These are phyloP conservation scores for Psilocybe sp. DNA, from an alignment of 768 basidiomycete species.

Conservation along the genomic window DNA sequence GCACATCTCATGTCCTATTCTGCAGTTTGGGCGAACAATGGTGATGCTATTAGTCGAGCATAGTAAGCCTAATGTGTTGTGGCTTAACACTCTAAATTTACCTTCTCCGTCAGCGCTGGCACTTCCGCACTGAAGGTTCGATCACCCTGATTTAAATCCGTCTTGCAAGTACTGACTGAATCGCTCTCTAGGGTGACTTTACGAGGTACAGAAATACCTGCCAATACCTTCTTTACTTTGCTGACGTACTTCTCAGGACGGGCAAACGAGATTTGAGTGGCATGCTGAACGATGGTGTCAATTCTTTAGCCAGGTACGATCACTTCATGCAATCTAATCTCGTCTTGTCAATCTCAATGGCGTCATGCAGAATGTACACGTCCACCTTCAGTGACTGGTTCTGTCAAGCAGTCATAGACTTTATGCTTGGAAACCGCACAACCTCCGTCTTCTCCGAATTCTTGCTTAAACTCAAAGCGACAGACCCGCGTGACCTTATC, in stretches of 20 bases:
- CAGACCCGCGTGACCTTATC: conserved; percentile 89
- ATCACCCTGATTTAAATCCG: conserved; percentile 3
- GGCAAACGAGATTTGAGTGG: conserved; percentile 94
- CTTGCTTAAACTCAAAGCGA: conserved; percentile 79
- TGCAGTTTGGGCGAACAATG: conserved; percentile 96
- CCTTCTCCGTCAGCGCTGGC: conserved; percentile 60
- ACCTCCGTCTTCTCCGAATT: conserved; percentile 92
- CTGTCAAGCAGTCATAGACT: conserved; percentile 93
- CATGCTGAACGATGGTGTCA: conserved; percentile 92
- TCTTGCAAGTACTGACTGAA: conserved; percentile 3
- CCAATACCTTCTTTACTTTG: background rate
- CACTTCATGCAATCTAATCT: background rate
- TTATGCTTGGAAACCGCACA: conserved; percentile 84
- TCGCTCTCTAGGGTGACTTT: conserved; percentile 66
- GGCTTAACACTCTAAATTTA: background rate
- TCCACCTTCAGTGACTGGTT: conserved; percentile 96
- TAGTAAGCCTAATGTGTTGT: conserved; percentile 52
- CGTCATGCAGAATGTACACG: conserved; percentile 68
- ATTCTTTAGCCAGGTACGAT: conserved; percentile 76
- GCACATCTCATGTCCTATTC: background rate
- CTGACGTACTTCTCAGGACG: conserved; percentile 48
- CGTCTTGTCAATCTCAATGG: background rate
- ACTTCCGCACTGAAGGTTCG: conserved; percentile 92
- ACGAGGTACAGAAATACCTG: conserved; percentile 58
- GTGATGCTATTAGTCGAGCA: conserved; percentile 88